Evolutionary conservation across 495 filamentous ascomycete species (phyloP).

Genomic region (Daldinia decipiens): DNA sequence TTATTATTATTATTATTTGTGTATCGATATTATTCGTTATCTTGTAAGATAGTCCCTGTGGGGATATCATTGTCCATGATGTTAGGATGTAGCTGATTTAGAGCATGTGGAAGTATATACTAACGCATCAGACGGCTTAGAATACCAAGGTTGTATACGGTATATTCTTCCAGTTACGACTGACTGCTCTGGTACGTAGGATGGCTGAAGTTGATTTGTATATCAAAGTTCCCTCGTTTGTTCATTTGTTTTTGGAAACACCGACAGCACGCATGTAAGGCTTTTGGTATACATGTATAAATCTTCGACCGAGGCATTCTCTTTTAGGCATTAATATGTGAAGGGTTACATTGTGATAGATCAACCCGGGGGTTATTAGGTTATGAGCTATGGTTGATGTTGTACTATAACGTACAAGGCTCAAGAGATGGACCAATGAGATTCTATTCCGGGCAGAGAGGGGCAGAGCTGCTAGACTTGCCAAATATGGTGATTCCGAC

Average conservation of each 20-base stretch:
- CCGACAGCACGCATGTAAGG: neutral
- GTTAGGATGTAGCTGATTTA: neutral
- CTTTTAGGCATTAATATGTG: neutral
- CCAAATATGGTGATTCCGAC: constrained; percentile 19
- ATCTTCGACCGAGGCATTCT: neutral
- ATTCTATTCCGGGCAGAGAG: neutral
- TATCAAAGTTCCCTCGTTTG: no score
- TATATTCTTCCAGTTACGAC: no score
- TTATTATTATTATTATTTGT: neutral
- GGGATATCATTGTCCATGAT: neutral
- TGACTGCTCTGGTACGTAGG: no score
- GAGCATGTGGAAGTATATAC: no score
- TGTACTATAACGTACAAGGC: neutral
- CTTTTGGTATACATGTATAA: neutral
- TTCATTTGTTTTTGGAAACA: neutral
- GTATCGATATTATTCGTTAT: neutral
- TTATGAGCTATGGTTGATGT: neutral
- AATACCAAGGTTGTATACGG: no score
- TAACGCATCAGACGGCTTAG: no score
- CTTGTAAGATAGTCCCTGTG: neutral
- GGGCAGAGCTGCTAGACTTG: constrained; percentile 13
- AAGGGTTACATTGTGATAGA: neutral
- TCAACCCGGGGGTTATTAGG: neutral
- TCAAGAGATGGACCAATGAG: neutral
- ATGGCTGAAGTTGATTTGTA: no score